phyloP scores from a whole-genome alignment of 2,329 filamentous ascomycete species.

The Neofusicoccum kwambonambiense region DNA sequence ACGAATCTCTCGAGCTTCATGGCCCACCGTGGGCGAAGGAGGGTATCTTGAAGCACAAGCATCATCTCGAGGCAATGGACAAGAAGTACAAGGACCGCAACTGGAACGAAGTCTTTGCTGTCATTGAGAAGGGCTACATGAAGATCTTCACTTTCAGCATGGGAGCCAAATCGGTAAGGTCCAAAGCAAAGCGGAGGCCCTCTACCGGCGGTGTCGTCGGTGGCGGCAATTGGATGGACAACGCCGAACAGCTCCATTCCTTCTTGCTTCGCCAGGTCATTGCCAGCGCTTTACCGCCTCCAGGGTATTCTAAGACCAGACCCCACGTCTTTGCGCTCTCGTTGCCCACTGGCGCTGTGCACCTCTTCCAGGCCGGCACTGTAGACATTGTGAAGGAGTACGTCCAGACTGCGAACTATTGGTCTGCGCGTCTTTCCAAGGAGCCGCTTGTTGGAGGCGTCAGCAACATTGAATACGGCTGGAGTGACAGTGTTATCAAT shows the following conservation, averaged over 20 bases:
- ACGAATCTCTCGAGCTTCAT: constrained; percentile 85
- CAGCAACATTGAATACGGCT: constrained; percentile 96
- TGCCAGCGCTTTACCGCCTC: constrained; percentile 82
- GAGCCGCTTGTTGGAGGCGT: constrained; percentile 90
- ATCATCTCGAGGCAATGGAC: constrained; percentile 85
- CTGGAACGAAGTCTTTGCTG: constrained; percentile 94
- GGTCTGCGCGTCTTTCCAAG: constrained; percentile 91
- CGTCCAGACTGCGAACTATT: constrained; percentile 93
- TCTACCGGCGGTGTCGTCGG: constrained; percentile 71
- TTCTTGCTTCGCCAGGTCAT: constrained; percentile 90
- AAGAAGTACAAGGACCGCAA: constrained; percentile 92
- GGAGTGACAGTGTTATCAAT: constrained; percentile 81
- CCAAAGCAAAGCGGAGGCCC: constrained; percentile 59
- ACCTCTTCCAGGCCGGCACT: constrained; percentile 97
- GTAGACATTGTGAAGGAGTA: constrained; percentile 94
- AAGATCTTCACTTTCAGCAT: constrained; percentile 89
- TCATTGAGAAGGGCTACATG: constrained; percentile 91
- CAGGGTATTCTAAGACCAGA: constrained; percentile 86
- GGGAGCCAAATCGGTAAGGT: constrained; percentile 69
- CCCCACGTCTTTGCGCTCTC: constrained; percentile 94
- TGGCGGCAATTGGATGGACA: constrained; percentile 97
- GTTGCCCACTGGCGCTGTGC: constrained; percentile 87
- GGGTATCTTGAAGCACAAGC: constrained; percentile 92
- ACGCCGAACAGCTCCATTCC: constrained; percentile 82
- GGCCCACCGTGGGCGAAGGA: constrained; percentile 99